phyloP scores from a whole-genome alignment of 75 land plant species.

The Larix kaempferi region DNA sequence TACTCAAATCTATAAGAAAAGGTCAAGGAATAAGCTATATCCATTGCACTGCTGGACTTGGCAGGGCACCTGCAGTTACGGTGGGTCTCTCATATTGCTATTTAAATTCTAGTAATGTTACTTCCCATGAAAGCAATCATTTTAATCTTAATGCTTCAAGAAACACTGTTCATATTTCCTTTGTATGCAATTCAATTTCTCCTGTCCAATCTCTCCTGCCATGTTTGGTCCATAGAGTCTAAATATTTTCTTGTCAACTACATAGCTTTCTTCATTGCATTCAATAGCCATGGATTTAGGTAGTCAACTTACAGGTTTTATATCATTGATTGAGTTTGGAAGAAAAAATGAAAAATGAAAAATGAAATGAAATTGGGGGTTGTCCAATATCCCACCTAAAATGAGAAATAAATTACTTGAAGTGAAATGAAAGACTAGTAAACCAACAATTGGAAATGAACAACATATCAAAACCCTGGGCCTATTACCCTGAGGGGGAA shows the following conservation, averaged over 20 bases:
- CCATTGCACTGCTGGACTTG: slow-evolving; percentile 99
- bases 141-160: background rate
- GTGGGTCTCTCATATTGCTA: slow-evolving; percentile 39
- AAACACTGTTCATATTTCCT: background rate
- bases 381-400: too few species aligned
- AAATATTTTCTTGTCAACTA: background rate
- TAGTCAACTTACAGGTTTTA: background rate
- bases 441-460: too few species aligned
- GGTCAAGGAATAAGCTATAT: slow-evolving; percentile 86
- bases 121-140: background rate
- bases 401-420: too few species aligned
- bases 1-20: slow-evolving; percentile 58
- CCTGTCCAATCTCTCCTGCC: background rate
- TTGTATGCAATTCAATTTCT: background rate
- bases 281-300: background rate
- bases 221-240: background rate
- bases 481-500: too few species aligned
- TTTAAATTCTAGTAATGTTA: background rate
- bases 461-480: too few species aligned
- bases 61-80: slow-evolving; percentile 96
- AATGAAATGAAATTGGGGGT: background rate
- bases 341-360: background rate
- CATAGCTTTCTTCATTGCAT: background rate
- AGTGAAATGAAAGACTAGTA: too few species aligned
- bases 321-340: background rate